Evolutionary conservation across 768 basidiomycete species (phyloP).

Genomic region (Mycena sanguinolenta): DNA sequence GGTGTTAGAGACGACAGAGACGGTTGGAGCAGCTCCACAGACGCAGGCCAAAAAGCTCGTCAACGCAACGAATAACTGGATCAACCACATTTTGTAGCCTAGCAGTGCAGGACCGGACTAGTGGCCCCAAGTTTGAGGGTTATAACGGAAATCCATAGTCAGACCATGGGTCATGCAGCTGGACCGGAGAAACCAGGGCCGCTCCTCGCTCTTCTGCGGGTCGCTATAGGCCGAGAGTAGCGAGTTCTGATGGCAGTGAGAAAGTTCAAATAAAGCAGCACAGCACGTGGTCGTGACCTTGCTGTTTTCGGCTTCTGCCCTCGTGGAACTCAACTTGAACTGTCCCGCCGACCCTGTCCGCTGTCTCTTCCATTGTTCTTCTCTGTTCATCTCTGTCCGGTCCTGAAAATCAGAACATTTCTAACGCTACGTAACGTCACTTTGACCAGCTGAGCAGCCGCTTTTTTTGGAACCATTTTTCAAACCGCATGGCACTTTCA

Average conservation of each 20-base stretch:
- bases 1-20: constrained; percentile 54
- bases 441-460: background rate
- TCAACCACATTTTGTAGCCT: constrained; percentile 20
- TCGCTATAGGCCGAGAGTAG: background rate
- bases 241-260: no score
- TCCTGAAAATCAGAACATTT: background rate
- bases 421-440: background rate
- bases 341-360: background rate
- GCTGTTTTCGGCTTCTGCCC: no score
- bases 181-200: background rate
- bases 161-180: background rate
- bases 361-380: background rate
- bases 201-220: background rate
- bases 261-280: no score
- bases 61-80: constrained; percentile 3
- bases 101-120: no score
- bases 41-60: constrained; percentile 21
- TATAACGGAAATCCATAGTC: background rate
- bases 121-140: no score
- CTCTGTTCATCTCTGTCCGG: background rate
- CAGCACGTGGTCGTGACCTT: no score
- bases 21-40: constrained; percentile 52
- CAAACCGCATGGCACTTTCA: constrained; percentile 1
- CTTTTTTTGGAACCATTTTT: background rate
- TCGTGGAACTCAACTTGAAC: no score